Conservation (phyloP, 1,284 basidiomycete genomes). For the Boletus chippewaensis region DNA sequence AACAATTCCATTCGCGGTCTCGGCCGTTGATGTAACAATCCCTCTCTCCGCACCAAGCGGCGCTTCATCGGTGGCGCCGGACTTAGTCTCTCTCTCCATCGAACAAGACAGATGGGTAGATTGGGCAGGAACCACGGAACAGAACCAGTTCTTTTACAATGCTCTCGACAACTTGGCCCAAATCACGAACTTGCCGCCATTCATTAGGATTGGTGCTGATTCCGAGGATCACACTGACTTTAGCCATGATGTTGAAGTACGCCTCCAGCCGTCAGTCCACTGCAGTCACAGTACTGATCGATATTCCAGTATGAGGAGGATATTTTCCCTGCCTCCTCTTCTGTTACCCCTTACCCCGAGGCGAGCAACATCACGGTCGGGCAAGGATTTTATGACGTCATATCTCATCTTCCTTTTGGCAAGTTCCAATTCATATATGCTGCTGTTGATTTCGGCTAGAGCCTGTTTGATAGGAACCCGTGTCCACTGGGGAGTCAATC, state of each 20-base stretch:
- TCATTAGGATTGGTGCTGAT: conserved; percentile 57
- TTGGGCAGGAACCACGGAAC: conserved; percentile 47
- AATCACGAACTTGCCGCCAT: conserved; percentile 50
- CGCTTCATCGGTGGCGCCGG: conserved; percentile 34
- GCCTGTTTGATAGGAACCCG: conserved; percentile 38
- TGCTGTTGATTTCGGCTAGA: not conserved
- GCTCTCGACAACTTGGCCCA: conserved; percentile 48
- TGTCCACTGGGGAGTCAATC: conserved; percentile 68
- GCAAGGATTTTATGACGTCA: conserved; percentile 50
- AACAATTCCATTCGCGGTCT: conserved; percentile 2
- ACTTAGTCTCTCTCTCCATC: conserved; percentile 58
- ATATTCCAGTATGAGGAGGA: conserved; percentile 15
- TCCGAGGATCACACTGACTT: conserved; percentile 59
- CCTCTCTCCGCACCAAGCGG: conserved; percentile 19
- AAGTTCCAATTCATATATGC: conserved; percentile 6
- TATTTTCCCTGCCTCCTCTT: conserved; percentile 44
- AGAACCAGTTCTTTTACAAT: conserved; percentile 53
- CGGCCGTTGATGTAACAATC: conserved; percentile 18
- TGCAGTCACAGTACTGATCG: conserved; percentile 3
- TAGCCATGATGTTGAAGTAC: conserved; percentile 38
- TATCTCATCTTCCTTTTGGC: conserved; percentile 49
- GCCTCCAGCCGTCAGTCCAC: not conserved
- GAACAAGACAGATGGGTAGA: conserved; percentile 64
- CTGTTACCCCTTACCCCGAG: conserved; percentile 56
- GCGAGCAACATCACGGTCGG: conserved; percentile 52